Conservation (phyloP, 2,329 filamentous ascomycete species). For the Phialophora chinensis region DNA sequence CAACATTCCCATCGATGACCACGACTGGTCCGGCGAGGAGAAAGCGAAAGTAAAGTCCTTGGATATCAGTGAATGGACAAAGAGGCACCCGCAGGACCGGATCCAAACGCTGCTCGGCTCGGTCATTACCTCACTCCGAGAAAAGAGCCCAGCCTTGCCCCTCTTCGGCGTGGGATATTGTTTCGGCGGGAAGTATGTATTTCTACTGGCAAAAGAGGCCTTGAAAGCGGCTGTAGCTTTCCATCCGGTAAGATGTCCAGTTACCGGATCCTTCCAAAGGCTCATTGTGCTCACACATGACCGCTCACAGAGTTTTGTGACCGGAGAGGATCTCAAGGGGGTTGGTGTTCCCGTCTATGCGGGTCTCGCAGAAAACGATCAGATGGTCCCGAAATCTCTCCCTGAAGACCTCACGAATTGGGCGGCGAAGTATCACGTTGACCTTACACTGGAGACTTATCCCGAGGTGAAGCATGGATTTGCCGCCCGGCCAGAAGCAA, state of each 20-base stretch:
- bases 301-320: conserved; percentile 14
- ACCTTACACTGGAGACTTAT: conserved; percentile 15
- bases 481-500: conserved; percentile 21
- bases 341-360: conserved; percentile 19
- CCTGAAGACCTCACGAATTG: conserved; percentile 11
- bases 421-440: neutral
- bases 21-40: conserved; percentile 18
- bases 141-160: neutral
- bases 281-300: neutral
- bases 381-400: conserved; percentile 22
- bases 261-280: neutral
- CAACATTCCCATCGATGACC: conserved; percentile 20
- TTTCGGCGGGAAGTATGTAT: conserved; percentile 24
- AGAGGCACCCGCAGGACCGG: neutral
- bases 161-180: conserved; percentile 25
- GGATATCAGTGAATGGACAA: conserved; percentile 10
- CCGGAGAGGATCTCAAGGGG: conserved; percentile 7
- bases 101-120: neutral
- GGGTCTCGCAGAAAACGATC: conserved; percentile 20
- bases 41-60: conserved; percentile 10
- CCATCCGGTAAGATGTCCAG: neutral
- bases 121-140: neutral
- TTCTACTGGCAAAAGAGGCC: conserved; percentile 8
- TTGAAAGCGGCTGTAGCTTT: conserved; percentile 7
- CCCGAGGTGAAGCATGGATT: conserved; percentile 24